A percentile compares a stretch with the other conserved stretches of the same genome.
Evolutionary conservation across 805 yeast genomes (phyloP).

Genomic region (Starmerella kuoi): DNA sequence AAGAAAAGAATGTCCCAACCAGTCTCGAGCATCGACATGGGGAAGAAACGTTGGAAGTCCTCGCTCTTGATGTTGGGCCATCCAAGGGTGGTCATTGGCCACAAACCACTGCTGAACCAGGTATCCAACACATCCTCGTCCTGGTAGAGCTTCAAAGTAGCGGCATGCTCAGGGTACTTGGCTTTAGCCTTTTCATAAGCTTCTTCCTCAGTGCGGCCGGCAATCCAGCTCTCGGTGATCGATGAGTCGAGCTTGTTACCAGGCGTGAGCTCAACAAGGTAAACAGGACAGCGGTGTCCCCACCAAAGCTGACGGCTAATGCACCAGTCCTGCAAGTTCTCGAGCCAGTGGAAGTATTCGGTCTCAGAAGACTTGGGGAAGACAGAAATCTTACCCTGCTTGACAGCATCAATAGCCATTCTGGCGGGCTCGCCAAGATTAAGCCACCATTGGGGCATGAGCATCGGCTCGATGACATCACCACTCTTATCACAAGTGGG

Average conservation of each 20-base stretch:
- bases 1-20: slow-evolving; percentile 99
- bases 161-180: slow-evolving; percentile 58
- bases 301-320: slow-evolving; percentile 88
- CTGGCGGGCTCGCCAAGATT: slow-evolving; percentile 78
- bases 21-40: slow-evolving; percentile 90
- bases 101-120: slow-evolving; percentile 95
- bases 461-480: slow-evolving; percentile 87
- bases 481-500: slow-evolving; percentile 95
- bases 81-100: slow-evolving; percentile 95
- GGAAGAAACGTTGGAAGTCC: slow-evolving; percentile 70
- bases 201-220: slow-evolving; percentile 73
- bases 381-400: slow-evolving; percentile 65
- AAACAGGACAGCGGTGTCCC: slow-evolving; percentile 98
- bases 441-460: slow-evolving; percentile 99
- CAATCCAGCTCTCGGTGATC: slow-evolving; percentile 74
- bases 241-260: slow-evolving; percentile 40
- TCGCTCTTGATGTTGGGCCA: slow-evolving; percentile 63
- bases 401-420: slow-evolving; percentile 76
- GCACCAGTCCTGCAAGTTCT: slow-evolving; percentile 97
- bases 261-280: slow-evolving; percentile 73
- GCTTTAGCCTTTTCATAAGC: slow-evolving; percentile 69
- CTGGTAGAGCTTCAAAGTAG: slow-evolving; percentile 55
- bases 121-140: slow-evolving; percentile 98
- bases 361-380: slow-evolving; percentile 81
- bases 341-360: slow-evolving; percentile 92